These are phyloP conservation scores for Zychaea mexicana DNA, from an alignment of 371 early-diverging fungal genomes.

Conservation along the genomic window DNA sequence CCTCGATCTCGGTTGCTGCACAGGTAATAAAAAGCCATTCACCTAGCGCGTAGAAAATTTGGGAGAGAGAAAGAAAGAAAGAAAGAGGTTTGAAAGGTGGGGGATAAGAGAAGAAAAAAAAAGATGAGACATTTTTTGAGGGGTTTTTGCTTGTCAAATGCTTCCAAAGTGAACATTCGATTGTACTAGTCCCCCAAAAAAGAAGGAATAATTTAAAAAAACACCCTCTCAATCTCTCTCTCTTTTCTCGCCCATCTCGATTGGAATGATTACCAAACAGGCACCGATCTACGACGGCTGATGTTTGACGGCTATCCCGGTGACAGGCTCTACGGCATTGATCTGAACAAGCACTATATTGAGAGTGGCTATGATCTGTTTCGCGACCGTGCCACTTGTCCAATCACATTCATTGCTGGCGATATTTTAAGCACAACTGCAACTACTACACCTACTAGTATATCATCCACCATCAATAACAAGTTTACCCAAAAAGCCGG, in stretches of 20 bases:
- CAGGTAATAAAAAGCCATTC: too few species aligned
- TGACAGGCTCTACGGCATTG: conserved; percentile 32
- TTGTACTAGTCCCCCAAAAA: too few species aligned
- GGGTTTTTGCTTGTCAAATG: neutral
- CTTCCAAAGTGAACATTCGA: neutral
- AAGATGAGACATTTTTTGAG: neutral
- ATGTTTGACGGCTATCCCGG: conserved; percentile 44
- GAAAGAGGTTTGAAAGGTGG: neutral
- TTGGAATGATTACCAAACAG: conserved; percentile 22
- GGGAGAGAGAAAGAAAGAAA: conserved; percentile 5
- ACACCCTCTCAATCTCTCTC: conserved; percentile 5
- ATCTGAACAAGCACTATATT: conserved; percentile 31
- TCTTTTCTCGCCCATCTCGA: too few species aligned
- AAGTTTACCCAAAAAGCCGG: too few species aligned
- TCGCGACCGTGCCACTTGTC: conserved; percentile 25
- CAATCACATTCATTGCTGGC: conserved; percentile 28
- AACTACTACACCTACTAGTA: conserved; percentile 8
- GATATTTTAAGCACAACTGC: conserved; percentile 22
- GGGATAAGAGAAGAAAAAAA: too few species aligned
- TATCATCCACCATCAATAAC: too few species aligned
- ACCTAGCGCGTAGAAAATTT: neutral
- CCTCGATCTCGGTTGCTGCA: conserved; percentile 50
- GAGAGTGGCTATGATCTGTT: conserved; percentile 39
- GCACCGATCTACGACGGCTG: conserved; percentile 44
- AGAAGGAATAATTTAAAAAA: too few species aligned